A percentile compares a stretch with the other conserved stretches of the same genome.
phyloP scores from a whole-genome alignment of 176 grass and related monocot genomes.

The Avena insularis region DNA sequence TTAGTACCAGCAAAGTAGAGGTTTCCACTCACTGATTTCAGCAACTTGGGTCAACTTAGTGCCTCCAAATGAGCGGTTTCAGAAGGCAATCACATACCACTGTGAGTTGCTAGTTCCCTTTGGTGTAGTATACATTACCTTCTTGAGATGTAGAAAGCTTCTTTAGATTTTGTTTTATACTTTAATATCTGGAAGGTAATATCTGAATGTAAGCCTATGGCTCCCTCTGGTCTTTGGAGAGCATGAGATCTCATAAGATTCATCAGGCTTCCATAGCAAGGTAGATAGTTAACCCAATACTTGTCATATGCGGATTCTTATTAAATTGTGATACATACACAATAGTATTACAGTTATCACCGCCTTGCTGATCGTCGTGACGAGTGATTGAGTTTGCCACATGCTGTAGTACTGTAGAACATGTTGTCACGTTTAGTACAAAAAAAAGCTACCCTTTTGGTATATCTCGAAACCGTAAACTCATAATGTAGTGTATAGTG shows the following conservation, averaged over 20 bases:
- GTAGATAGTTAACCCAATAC: not conserved
- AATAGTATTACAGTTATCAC: not conserved
- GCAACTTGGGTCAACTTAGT: slow-evolving; percentile 1
- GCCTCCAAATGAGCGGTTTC: not conserved
- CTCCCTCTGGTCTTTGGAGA: slow-evolving; percentile 28
- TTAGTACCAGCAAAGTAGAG: not conserved
- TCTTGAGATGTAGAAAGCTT: slow-evolving; percentile 32
- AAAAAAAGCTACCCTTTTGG: not conserved
- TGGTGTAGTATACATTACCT: slow-evolving; percentile 6
- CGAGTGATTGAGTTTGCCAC: not conserved
- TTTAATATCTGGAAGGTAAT: slow-evolving; percentile 1
- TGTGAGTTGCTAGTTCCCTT: slow-evolving; percentile 40
- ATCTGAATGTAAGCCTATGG: slow-evolving; percentile 1
- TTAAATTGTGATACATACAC: not conserved
- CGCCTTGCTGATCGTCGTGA: not conserved
- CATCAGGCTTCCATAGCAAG: not conserved
- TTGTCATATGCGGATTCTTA: not conserved
- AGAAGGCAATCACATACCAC: slow-evolving; percentile 19
- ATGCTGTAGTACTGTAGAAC: not conserved
- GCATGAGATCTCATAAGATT: not conserved
- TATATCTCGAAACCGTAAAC: not conserved
- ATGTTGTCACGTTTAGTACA: not conserved
- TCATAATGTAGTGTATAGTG: not conserved
- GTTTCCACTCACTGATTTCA: slow-evolving; percentile 25
- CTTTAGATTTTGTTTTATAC: not conserved